A percentile compares a stretch with the other conserved stretches of the same genome.
These are phyloP conservation scores for Clavariopsis aquatica DNA, from an alignment of 495 filamentous ascomycete species.

Conservation along the genomic window DNA sequence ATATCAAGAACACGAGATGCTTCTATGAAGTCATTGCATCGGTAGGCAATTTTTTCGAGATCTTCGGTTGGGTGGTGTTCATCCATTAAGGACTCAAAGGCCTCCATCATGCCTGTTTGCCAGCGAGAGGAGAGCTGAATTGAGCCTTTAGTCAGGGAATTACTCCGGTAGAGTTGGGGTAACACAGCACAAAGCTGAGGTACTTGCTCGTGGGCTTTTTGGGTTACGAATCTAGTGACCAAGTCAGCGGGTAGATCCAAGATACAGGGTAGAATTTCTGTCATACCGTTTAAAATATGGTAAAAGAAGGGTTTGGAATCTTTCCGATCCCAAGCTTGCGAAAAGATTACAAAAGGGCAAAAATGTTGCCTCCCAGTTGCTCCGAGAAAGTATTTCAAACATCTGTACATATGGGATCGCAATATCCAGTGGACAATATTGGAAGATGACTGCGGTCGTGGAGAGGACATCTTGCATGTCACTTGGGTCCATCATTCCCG, in stretches of 20 bases:
- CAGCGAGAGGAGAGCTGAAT: constrained; percentile 18
- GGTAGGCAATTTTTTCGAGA: constrained; percentile 2
- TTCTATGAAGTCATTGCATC: constrained; percentile 26
- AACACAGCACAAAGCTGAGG: constrained; percentile 27
- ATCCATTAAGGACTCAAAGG: constrained; percentile 14
- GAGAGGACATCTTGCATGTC: constrained; percentile 45
- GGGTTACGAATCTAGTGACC: constrained; percentile 31
- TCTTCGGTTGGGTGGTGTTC: neutral
- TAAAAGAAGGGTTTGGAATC: constrained; percentile 74
- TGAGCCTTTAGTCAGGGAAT: constrained; percentile 1
- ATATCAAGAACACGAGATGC: constrained; percentile 6
- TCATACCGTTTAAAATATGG: constrained; percentile 79
- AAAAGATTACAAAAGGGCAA: constrained; percentile 81
- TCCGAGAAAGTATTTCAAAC: constrained; percentile 62
- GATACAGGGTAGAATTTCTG: neutral
- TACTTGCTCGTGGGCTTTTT: constrained; percentile 30
- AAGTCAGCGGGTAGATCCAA: constrained; percentile 6
- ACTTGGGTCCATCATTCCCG: constrained; percentile 27
- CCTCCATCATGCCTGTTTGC: constrained; percentile 7
- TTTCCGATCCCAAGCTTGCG: constrained; percentile 67
- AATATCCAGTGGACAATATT: constrained; percentile 76
- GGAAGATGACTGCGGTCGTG: constrained; percentile 64
- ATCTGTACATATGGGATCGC: constrained; percentile 66
- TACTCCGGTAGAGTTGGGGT: constrained; percentile 13
- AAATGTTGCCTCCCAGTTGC: constrained; percentile 66